Evolutionary conservation across 345 rosid genomes (phyloP), one percentile per base, ranked within the genome.

Genomic region (Garcia nutans): DNA sequence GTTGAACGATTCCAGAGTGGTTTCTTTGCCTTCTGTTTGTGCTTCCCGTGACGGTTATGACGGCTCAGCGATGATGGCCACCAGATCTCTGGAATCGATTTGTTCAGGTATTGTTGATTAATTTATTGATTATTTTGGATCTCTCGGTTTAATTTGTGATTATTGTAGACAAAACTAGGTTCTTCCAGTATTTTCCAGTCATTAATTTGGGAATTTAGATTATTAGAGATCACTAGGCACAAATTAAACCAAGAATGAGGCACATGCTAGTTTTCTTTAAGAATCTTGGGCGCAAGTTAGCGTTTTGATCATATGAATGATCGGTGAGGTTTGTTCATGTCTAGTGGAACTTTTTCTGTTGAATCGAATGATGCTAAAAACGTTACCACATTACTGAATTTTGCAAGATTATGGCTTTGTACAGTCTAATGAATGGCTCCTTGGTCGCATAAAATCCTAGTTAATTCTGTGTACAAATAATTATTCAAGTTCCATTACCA

Each of bases 11-110:
- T 78, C 91, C 45, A 85, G 89, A 79, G 57, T 92, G 62, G 45
- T 76, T 79, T 88, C 91, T 10, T 84, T 94, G 63, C 79, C 95
- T 10, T 77, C 84, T 37, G 73, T 81, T 71, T 94, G 98, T 64
- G 44, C 60, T n/a, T 68, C 73, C 16, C 26, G 6, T 1, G 76
- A 58, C 16, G 33, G 7, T 1, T 77, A 58, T 2, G 78, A 69
- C 19, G 45, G 66, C 10, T 70, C 22, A 26, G 42, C 49, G 33
- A 59, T 42, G 26, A 68, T 3, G n/a, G 31, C 41, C 22, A 10
- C 57, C 9, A 67, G 50, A 50, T 84, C 91, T 16, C 57, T 87
- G 65, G 88, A 84, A 7, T 83, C 85, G 47, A 79, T 82, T 50
- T 92, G 98, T 76, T 87, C 89, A 55, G 80, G 81, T 13, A 20